phyloP scores from a whole-genome alignment of 345 rosid genomes.

The thale cress (Arabidopsis thaliana) region DNA sequence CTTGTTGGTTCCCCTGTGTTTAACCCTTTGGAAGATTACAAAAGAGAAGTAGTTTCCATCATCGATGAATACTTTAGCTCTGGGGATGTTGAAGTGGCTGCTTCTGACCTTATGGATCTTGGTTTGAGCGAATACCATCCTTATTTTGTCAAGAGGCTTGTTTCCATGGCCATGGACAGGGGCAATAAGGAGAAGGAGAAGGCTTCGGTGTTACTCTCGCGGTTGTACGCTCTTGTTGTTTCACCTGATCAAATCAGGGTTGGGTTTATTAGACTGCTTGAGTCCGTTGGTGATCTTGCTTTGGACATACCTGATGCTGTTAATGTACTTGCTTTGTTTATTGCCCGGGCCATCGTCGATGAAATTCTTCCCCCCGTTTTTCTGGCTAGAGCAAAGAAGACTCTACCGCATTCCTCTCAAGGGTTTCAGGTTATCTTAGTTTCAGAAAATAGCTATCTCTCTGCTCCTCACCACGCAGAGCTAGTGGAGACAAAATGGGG shows the following conservation, averaged over 20 bases:
- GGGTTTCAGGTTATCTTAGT: slow-evolving; percentile 80
- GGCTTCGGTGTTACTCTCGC: slow-evolving; percentile 89
- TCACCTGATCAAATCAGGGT: slow-evolving; percentile 78
- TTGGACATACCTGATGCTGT: slow-evolving; percentile 91
- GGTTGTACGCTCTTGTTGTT: slow-evolving; percentile 82
- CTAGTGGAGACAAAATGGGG: slow-evolving; percentile 98
- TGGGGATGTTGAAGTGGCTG: slow-evolving; percentile 84
- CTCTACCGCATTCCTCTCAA: slow-evolving; percentile 70
- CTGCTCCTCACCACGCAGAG: slow-evolving; percentile 97
- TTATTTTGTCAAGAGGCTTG: slow-evolving; percentile 84
- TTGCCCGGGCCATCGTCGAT: slow-evolving; percentile 93
- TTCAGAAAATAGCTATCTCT: slow-evolving; percentile 88
- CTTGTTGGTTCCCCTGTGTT: slow-evolving; percentile 76
- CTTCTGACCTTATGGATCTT: slow-evolving; percentile 88
- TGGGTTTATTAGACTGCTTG: slow-evolving; percentile 90
- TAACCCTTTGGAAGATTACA: slow-evolving; percentile 87
- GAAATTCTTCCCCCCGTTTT: slow-evolving; percentile 92
- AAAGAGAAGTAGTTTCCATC: slow-evolving; percentile 77
- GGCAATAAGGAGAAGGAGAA: slow-evolving; percentile 98
- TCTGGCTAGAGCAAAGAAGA: slow-evolving; percentile 79
- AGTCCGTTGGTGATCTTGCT: slow-evolving; percentile 86
- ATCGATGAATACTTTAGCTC: slow-evolving; percentile 88
- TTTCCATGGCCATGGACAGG: slow-evolving; percentile 95
- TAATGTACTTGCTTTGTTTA: slow-evolving; percentile 79
- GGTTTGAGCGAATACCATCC: slow-evolving; percentile 87